These are phyloP conservation scores for Yamadazyma membranifaciens DNA, from an alignment of 1,139 yeast genomes.

Conservation along the genomic window DNA sequence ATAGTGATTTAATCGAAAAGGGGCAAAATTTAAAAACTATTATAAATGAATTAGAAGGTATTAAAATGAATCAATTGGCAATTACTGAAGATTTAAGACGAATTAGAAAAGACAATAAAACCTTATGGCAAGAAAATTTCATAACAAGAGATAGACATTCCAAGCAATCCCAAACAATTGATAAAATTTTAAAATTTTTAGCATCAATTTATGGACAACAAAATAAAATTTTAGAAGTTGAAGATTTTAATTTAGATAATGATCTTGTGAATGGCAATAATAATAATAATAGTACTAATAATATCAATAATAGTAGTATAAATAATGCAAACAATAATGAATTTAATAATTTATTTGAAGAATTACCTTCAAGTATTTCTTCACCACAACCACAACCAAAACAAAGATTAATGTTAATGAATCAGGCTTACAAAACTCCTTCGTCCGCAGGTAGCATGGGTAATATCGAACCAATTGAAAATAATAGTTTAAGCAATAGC, in stretches of 20 bases:
- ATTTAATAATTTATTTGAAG: constrained; percentile 13
- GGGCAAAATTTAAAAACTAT: constrained; percentile 52
- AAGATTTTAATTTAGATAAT: constrained; percentile 7
- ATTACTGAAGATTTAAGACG: constrained; percentile 82
- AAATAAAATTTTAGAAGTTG: constrained; percentile 45
- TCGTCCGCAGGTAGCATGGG: constrained; percentile 5
- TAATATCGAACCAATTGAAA: constrained; percentile 6
- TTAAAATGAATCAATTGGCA: constrained; percentile 74
- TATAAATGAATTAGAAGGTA: constrained; percentile 69
- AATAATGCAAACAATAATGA: constrained; percentile 3
- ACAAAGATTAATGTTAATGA: constrained; percentile 45
- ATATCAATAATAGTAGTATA: constrained; percentile 2
- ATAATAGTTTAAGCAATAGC: neutral
- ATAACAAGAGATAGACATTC: constrained; percentile 81
- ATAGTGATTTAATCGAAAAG: constrained; percentile 34
- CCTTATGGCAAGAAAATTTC: constrained; percentile 87
- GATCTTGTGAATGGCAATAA: neutral
- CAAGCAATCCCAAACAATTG: constrained; percentile 83
- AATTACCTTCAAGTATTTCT: constrained; percentile 10
- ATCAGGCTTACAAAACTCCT: constrained; percentile 31
- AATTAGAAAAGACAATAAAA: constrained; percentile 81
- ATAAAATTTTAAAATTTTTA: constrained; percentile 80
- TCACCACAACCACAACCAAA: constrained; percentile 28
- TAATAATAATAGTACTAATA: constrained; percentile 2
- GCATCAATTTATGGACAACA: constrained; percentile 81